Conservation (phyloP, 208 protist genomes). For the Crithidia expoeki region DNA sequence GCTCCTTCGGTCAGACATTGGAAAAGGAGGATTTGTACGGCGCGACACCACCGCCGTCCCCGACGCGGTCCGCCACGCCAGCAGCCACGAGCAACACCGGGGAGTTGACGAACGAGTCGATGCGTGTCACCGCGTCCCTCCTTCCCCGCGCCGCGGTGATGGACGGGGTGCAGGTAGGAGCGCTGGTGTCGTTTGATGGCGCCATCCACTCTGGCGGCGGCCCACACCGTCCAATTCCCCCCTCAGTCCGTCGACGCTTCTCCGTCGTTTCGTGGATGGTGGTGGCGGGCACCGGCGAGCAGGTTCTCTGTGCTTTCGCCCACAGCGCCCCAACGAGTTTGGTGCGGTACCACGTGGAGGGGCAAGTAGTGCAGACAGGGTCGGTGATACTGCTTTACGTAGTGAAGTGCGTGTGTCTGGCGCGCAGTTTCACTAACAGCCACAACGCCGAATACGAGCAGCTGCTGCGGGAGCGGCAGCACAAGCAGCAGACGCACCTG, state of each 20-base stretch:
- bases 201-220: constrained; percentile 31
- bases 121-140: background rate
- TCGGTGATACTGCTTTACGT: constrained; percentile 67
- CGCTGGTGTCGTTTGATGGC: constrained; percentile 69
- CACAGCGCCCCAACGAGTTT: constrained; percentile 48
- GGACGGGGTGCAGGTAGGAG: constrained; percentile 2
- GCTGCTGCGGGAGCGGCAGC: constrained; percentile 41
- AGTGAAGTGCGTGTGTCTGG: constrained; percentile 69
- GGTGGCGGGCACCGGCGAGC: constrained; percentile 35
- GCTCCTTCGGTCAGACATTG: constrained; percentile 82
- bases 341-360: constrained; percentile 84
- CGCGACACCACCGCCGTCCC: constrained; percentile 1
- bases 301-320: constrained; percentile 81
- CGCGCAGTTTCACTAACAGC: constrained; percentile 62
- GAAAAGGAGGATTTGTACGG: constrained; percentile 80
- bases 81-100: background rate
- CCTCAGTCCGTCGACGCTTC: constrained; percentile 53
- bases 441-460: constrained; percentile 74
- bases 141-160: background rate
- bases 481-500: constrained; percentile 24
- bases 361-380: constrained; percentile 68
- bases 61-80: background rate
- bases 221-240: constrained; percentile 46
- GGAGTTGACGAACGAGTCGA: background rate
- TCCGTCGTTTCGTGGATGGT: constrained; percentile 67